phyloP scores from a whole-genome alignment of 257 asterid species.

The Marsdenia floribunda region DNA sequence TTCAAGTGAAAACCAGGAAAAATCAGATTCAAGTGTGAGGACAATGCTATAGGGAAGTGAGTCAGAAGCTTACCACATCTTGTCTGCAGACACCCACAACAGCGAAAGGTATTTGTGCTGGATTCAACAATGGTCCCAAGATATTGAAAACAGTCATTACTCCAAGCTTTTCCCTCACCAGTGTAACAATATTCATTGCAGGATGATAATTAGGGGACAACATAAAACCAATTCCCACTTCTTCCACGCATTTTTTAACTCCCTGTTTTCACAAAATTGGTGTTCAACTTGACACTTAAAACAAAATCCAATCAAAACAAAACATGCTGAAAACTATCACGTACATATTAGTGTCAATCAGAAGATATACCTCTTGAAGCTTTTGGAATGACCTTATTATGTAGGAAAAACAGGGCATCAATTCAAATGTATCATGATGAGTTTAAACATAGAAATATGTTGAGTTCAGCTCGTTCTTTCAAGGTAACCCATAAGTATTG shows the following conservation, averaged over 20 bases:
- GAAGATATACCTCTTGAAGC: neutral
- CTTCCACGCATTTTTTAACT: conserved; percentile 54
- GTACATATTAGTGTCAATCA: neutral
- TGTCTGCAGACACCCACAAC: conserved; percentile 74
- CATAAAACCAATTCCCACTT: conserved; percentile 88
- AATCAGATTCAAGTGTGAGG: neutral
- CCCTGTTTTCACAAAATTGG: conserved; percentile 35
- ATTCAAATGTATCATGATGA: neutral
- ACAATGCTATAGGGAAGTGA: neutral
- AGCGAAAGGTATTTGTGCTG: conserved; percentile 62
- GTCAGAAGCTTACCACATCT: conserved; percentile 40
- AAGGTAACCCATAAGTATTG: no score
- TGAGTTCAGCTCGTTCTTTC: neutral
- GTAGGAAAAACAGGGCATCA: neutral
- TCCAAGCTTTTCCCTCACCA: conserved; percentile 74
- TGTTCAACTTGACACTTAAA: neutral
- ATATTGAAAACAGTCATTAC: conserved; percentile 71
- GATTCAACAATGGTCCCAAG: conserved; percentile 77
- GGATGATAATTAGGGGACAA: conserved; percentile 86
- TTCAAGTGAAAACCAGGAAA: conserved; percentile 14
- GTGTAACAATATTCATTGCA: conserved; percentile 68
- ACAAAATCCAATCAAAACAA: neutral
- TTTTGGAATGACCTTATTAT: neutral
- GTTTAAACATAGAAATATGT: neutral
- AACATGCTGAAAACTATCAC: neutral